These are phyloP conservation scores for Cucumis sativus DNA, from an alignment of 306 rosid genomes.

Conservation along the genomic window Cucumber_9930_V3 NC_026661.2:21873501-21874000, in stretches of 20 bases:
- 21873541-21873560: background rate
- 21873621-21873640: background rate
- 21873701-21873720: constrained; percentile 67
- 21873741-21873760: constrained; percentile 45
- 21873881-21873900: background rate
- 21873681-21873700: background rate
- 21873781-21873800: constrained; percentile 56
- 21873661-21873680: background rate
- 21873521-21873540: background rate
- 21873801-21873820: constrained; percentile 45
- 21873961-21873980: constrained; percentile 75
- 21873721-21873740: constrained; percentile 69
- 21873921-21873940: background rate
- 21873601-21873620: background rate
- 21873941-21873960: constrained; percentile 32
- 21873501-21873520: background rate
- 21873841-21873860: constrained; percentile 38
- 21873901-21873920: background rate
- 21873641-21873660: background rate
- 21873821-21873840: constrained; percentile 45
- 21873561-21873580: background rate
- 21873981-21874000: constrained; percentile 73
- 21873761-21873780: constrained; percentile 47
- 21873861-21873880: constrained; percentile 32
- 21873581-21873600: background rate